Percentiles rank a stretch among this genome's conserved stretches.
Evolutionary conservation across 2,329 filamentous ascomycete species (phyloP).

Genomic region (Exophiala aquamarina): DNA sequence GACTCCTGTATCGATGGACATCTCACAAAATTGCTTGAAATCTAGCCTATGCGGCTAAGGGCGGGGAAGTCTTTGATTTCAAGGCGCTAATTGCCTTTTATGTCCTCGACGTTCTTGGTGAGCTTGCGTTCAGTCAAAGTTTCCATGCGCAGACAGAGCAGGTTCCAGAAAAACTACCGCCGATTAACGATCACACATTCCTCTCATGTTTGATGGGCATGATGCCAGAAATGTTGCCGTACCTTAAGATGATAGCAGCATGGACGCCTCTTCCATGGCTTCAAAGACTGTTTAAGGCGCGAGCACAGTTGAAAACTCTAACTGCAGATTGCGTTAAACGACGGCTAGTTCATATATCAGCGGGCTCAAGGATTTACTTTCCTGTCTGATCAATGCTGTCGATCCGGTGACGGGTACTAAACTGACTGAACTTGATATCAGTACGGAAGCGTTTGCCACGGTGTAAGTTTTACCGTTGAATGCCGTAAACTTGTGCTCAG

Average conservation of each 20-base stretch:
- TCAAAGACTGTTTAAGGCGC: conserved; percentile 9
- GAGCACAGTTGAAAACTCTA: conserved; percentile 8
- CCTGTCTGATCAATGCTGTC: conserved; percentile 9
- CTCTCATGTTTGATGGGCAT: conserved; percentile 13
- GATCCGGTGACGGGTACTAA: conserved; percentile 15
- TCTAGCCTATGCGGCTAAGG: too few species aligned
- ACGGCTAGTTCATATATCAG: conserved; percentile 7
- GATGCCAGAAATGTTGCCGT: conserved; percentile 14
- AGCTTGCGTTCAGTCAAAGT: conserved; percentile 34
- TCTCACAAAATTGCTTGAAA: too few species aligned
- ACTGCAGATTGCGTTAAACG: conserved; percentile 4
- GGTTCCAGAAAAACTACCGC: conserved; percentile 11
- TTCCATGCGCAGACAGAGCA: conserved; percentile 29
- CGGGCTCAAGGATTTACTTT: conserved; percentile 12
- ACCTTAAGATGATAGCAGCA: conserved; percentile 5
- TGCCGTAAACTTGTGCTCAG: too few species aligned
- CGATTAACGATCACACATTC: conserved; percentile 19
- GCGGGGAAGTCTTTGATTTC: conserved; percentile 8
- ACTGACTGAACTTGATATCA: conserved; percentile 7
- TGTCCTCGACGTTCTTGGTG: conserved; percentile 36
- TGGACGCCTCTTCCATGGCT: conserved; percentile 15
- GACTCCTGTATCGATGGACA: too few species aligned
- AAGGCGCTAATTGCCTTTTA: conserved; percentile 16
- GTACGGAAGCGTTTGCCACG: conserved; percentile 15
- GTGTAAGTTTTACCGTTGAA: conserved; percentile 18